Evolutionary conservation across 2,329 filamentous ascomycete genomes (phyloP).

Genomic region (Fusarium xyrophilum): DNA sequence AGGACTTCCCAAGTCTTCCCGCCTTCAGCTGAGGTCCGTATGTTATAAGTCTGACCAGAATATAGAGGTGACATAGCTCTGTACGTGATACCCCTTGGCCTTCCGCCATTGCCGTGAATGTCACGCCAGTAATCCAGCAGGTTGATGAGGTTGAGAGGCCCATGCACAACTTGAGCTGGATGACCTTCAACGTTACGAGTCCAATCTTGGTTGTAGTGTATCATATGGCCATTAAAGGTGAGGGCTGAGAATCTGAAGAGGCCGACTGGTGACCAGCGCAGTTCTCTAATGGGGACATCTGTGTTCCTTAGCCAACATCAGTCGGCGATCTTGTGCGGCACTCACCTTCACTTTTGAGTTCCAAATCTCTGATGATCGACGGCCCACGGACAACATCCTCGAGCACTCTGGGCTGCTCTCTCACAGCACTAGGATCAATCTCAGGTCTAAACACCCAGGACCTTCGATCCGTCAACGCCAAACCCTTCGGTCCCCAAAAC

Average conservation of each 20-base stretch:
- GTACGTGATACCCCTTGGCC: constrained; percentile 62
- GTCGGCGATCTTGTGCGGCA: fast-evolving
- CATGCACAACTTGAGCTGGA: constrained; percentile 76
- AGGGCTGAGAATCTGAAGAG: constrained; percentile 85
- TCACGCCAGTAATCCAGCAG: constrained; percentile 74
- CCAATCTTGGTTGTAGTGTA: constrained; percentile 79
- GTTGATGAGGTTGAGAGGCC: constrained; percentile 76
- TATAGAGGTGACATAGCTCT: constrained; percentile 74
- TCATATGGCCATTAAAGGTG: constrained; percentile 86
- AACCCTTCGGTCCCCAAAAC: constrained; percentile 58
- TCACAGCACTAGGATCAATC: constrained; percentile 34
- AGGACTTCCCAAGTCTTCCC: constrained; percentile 52
- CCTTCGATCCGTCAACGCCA: constrained; percentile 62
- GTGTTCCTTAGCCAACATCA: not conserved
- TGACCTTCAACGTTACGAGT: constrained; percentile 72
- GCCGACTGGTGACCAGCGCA: constrained; percentile 55
- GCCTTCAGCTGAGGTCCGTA: constrained; percentile 61
- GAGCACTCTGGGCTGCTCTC: constrained; percentile 12
- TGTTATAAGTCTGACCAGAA: constrained; percentile 67
- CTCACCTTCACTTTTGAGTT: constrained; percentile 14
- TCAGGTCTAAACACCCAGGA: constrained; percentile 56
- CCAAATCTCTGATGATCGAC: constrained; percentile 40
- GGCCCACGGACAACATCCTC: constrained; percentile 29
- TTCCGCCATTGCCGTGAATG: constrained; percentile 46
- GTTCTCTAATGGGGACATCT: constrained; percentile 41